phyloP scores from a whole-genome alignment of 768 basidiomycete species.

The Cubamyces lactineus region DNA sequence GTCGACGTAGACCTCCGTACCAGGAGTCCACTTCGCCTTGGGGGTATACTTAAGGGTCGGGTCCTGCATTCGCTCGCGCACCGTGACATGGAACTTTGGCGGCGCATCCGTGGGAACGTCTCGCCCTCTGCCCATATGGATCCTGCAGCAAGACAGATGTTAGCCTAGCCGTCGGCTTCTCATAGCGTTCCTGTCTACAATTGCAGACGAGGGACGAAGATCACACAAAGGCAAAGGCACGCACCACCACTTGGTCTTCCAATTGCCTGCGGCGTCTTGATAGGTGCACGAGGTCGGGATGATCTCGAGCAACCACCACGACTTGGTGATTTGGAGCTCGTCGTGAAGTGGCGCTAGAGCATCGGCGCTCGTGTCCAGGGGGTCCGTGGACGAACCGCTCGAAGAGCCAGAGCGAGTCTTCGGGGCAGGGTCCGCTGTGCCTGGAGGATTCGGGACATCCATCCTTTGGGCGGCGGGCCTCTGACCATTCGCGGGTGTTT shows the following conservation, averaged over 20 bases:
- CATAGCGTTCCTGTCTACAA: too few species aligned
- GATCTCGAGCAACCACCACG: slow-evolving; percentile 80
- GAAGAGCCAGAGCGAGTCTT: background rate
- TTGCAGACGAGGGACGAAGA: too few species aligned
- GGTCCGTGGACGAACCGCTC: background rate
- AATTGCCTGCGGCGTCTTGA: slow-evolving; percentile 58
- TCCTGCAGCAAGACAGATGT: slow-evolving; percentile 34
- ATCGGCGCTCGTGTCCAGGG: slow-evolving; percentile 24
- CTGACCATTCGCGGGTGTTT: background rate
- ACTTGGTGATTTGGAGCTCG: slow-evolving; percentile 41
- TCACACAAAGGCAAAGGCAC: slow-evolving; percentile 30
- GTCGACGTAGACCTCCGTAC: slow-evolving; percentile 52
- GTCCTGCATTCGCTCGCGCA: slow-evolving; percentile 59
- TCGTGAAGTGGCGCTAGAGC: slow-evolving; percentile 61
- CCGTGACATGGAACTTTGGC: slow-evolving; percentile 67
- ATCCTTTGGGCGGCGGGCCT: background rate
- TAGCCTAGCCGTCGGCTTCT: background rate
- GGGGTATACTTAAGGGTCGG: slow-evolving; percentile 57
- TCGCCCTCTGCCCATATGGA: slow-evolving; percentile 63
- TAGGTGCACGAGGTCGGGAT: slow-evolving; percentile 55
- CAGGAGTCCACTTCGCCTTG: slow-evolving; percentile 51
- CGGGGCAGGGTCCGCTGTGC: background rate
- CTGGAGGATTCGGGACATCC: too few species aligned
- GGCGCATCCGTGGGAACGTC: slow-evolving; percentile 42
- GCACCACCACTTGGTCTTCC: slow-evolving; percentile 60